Percentiles rank a stretch among this genome's conserved stretches.
Evolutionary conservation across 2,329 filamentous ascomycete genomes (phyloP).

Genomic region (Pyricularia sp.): DNA sequence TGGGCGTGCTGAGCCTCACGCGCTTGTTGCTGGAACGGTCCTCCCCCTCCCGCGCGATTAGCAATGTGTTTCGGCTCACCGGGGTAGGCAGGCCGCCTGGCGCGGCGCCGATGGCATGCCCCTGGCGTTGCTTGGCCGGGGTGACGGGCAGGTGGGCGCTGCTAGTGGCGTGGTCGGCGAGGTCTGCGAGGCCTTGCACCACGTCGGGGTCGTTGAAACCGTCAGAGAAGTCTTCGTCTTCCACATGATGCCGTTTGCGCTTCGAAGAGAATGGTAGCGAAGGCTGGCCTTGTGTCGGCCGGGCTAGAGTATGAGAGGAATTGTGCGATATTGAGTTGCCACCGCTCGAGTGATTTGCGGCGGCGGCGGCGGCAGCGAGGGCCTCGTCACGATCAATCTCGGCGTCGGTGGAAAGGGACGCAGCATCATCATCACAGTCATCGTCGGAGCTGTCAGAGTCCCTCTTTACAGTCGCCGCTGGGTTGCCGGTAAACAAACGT

Average conservation of each 20-base stretch:
- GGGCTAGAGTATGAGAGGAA: background rate
- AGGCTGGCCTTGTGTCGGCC: background rate
- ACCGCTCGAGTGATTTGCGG: background rate
- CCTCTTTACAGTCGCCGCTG: background rate
- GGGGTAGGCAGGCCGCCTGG: slow-evolving; percentile 2
- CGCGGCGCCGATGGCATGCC: background rate
- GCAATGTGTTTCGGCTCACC: slow-evolving; percentile 1
- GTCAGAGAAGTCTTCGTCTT: slow-evolving; percentile 3
- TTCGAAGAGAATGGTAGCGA: background rate
- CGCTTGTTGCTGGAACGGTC: background rate
- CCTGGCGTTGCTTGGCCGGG: background rate
- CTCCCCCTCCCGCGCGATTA: background rate
- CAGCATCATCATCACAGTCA: background rate
- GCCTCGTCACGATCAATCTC: slow-evolving; percentile 3
- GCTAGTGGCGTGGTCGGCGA: background rate
- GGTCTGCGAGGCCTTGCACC: background rate
- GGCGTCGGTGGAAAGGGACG: background rate
- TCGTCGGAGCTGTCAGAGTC: background rate
- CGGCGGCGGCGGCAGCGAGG: background rate
- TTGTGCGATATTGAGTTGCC: background rate
- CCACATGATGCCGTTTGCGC: slow-evolving; percentile 1
- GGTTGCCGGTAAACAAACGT: background rate
- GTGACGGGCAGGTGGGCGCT: background rate
- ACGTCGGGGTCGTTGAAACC: slow-evolving; percentile 4
- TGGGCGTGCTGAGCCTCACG: slow-evolving; percentile 3